phyloP scores from a whole-genome alignment of 805 yeast genomes.

The Pichia manshurica region DNA sequence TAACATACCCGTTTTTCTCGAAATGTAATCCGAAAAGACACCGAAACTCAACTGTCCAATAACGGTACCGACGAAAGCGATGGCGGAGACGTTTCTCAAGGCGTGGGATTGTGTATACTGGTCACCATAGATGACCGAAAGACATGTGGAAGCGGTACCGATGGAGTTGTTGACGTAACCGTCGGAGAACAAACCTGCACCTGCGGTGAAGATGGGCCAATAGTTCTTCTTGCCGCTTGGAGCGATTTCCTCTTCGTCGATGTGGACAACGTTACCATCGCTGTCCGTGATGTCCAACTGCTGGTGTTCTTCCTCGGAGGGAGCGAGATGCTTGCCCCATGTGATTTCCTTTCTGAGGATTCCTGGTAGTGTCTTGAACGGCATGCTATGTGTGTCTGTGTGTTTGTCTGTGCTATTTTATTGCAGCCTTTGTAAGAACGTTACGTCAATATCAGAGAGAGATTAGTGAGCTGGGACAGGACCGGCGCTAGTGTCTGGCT shows the following conservation, averaged over 20 bases:
- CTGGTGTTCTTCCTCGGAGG: conserved; percentile 17
- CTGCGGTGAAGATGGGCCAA: conserved; percentile 76
- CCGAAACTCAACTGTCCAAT: conserved; percentile 83
- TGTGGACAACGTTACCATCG: conserved; percentile 18
- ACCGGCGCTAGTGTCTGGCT: too few species aligned
- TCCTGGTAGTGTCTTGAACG: conserved; percentile 12
- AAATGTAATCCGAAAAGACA: conserved; percentile 67
- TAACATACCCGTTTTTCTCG: conserved; percentile 81
- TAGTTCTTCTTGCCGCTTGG: conserved; percentile 24
- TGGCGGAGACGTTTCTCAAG: conserved; percentile 72
- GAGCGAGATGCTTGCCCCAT: conserved; percentile 21
- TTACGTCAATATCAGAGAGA: neutral
- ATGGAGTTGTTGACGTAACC: conserved; percentile 88
- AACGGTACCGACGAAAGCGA: conserved; percentile 90
- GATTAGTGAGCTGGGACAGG: neutral
- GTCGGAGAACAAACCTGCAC: conserved; percentile 91
- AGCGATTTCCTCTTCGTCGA: conserved; percentile 24
- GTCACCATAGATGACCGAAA: conserved; percentile 57
- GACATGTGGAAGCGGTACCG: conserved; percentile 68
- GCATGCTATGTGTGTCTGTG: conserved; percentile 8
- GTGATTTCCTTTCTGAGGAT: conserved; percentile 23
- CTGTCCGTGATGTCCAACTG: conserved; percentile 17
- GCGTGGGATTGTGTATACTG: conserved; percentile 62
- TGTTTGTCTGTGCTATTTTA: neutral
- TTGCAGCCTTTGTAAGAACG: too few species aligned